Evolutionary conservation across 116 monocot species (phyloP).

Genomic region (Posidonia oceanica): DNA sequence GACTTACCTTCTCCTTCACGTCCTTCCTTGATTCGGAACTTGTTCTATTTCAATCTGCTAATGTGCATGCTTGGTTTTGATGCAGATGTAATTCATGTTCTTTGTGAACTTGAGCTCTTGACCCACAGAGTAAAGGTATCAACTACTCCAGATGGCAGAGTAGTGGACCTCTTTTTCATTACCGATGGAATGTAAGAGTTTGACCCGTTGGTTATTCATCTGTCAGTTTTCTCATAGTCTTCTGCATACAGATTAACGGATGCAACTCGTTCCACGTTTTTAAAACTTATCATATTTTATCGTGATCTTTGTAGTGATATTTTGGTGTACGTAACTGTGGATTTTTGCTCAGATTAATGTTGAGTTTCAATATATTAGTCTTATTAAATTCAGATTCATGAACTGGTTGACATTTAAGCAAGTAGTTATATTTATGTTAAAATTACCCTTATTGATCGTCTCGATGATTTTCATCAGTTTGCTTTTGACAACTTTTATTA

Average conservation of each 20-base stretch:
- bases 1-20: slow-evolving; percentile 1
- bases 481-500: no score
- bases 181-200: slow-evolving; percentile 68
- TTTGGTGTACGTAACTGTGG: not conserved
- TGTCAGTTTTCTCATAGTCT: not conserved
- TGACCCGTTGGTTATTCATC: not conserved
- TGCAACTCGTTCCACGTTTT: not conserved
- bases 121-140: slow-evolving; percentile 94
- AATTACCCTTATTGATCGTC: no score
- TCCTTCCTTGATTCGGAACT: not conserved
- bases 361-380: no score
- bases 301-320: not conserved
- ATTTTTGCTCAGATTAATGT: no score
- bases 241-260: not conserved
- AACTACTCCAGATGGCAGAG: slow-evolving; percentile 87
- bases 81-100: slow-evolving; percentile 79
- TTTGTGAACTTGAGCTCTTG: slow-evolving; percentile 64
- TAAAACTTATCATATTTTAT: no score
- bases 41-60: not conserved
- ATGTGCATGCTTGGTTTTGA: not conserved
- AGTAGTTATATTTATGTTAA: no score
- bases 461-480: no score
- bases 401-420: no score
- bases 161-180: slow-evolving; percentile 86
- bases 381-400: no score